These are phyloP conservation scores for Strigomonas oncopelti DNA, from an alignment of 208 protist species.

Conservation along the genomic window DNA sequence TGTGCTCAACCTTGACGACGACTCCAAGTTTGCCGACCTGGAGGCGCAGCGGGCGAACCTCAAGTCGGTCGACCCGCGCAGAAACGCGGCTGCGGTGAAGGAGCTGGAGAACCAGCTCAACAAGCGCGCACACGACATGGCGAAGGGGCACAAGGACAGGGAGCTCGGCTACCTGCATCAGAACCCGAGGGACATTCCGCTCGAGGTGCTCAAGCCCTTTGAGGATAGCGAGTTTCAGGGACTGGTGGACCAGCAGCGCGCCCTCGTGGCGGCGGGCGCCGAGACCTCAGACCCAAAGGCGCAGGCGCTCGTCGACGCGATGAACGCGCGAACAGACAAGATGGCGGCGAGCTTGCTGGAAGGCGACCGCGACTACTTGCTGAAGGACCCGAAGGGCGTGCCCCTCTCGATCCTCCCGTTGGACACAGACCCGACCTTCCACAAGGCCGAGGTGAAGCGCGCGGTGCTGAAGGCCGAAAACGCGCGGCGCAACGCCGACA, in stretches of 20 bases:
- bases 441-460: conserved; percentile 47
- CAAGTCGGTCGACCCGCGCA: conserved; percentile 31
- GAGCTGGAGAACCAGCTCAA: conserved; percentile 56
- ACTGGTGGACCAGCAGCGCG: conserved; percentile 33
- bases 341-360: conserved; percentile 35
- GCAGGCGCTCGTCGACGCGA: conserved; percentile 24
- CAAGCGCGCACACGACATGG: conserved; percentile 54
- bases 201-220: conserved; percentile 42
- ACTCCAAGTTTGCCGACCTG: conserved; percentile 38
- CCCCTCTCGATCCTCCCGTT: conserved; percentile 45
- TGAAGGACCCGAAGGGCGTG: conserved; percentile 39
- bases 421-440: conserved; percentile 39
- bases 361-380: conserved; percentile 49
- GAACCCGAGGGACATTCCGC: conserved; percentile 40
- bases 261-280: conserved; percentile 21
- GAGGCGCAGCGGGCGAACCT: conserved; percentile 53
- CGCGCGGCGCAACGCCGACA: conserved; percentile 34
- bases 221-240: conserved; percentile 30
- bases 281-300: conserved; percentile 28
- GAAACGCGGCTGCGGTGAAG: conserved; percentile 24
- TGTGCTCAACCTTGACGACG: conserved; percentile 24
- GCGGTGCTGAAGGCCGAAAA: conserved; percentile 42
- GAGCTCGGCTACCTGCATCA: conserved; percentile 39
- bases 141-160: conserved; percentile 38
- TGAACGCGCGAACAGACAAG: conserved; percentile 49